Conservation (phyloP, 495 filamentous ascomycete species). For the Geopyxis carbonaria region DNA sequence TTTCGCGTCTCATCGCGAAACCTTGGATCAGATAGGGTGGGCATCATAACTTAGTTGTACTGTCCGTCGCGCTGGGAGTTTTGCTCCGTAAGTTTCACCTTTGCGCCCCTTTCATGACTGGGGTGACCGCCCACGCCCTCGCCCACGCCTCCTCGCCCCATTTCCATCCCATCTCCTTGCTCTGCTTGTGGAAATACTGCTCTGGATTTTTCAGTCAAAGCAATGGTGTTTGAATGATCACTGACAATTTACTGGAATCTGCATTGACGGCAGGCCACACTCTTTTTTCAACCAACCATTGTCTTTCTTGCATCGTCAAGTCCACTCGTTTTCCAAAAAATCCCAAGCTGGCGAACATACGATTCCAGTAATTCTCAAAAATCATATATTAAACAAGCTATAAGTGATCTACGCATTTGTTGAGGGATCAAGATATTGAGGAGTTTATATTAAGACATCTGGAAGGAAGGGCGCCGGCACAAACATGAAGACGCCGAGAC, state of each 20-base stretch:
- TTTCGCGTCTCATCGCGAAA: too few relatives aligned
- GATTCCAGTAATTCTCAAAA: background rate
- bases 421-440: background rate
- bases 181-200: too few relatives aligned
- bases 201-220: too few relatives aligned
- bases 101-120: too few relatives aligned
- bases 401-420: background rate
- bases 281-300: constrained; percentile 1
- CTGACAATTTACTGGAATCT: background rate
- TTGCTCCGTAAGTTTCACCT: too few relatives aligned
- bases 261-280: constrained; percentile 5
- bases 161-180: too few relatives aligned
- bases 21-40: too few relatives aligned
- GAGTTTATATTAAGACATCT: background rate
- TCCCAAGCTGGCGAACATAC: constrained; percentile 1
- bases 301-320: constrained; percentile 9
- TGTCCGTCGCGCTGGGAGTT: too few relatives aligned
- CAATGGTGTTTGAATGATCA: background rate
- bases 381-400: background rate
- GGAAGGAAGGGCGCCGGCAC: background rate
- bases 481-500: constrained; percentile 18
- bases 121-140: too few relatives aligned
- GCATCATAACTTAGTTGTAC: too few relatives aligned
- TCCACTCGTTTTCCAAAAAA: constrained; percentile 6
- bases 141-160: too few relatives aligned